Percentiles rank a stretch among this genome's conserved stretches.
Conservation (phyloP, 2,329 filamentous ascomycete species). For the Talaromyces sp. region DNA sequence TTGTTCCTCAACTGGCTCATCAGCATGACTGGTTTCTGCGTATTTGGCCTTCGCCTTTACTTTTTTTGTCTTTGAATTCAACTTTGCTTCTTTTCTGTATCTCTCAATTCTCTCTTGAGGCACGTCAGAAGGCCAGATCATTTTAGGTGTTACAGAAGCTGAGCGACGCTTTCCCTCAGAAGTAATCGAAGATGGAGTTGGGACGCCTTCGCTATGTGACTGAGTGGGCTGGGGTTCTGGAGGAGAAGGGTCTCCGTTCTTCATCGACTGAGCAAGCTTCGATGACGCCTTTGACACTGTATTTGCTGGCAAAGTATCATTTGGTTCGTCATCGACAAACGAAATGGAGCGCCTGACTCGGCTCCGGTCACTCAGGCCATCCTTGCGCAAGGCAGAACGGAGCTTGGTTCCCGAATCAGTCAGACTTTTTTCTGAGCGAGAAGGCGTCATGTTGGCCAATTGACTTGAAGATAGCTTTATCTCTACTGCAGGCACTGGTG, state of each 20-base stretch:
- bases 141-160: not conserved
- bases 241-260: not conserved
- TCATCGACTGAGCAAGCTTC: not conserved
- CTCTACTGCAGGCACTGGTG: not conserved
- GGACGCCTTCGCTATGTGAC: not conserved
- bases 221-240: not conserved
- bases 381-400: conserved; percentile 20
- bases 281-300: not conserved
- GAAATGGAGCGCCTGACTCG: conserved; percentile 20
- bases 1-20: not conserved
- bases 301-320: not conserved
- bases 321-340: conserved; percentile 18
- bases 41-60: not conserved
- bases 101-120: conserved; percentile 9
- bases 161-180: not conserved
- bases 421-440: not conserved
- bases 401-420: not conserved
- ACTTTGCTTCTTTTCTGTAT: conserved; percentile 10
- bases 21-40: not conserved
- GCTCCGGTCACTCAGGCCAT: conserved; percentile 13
- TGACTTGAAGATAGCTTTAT: not conserved
- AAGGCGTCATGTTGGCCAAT: not conserved
- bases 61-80: not conserved
- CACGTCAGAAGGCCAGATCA: conserved; percentile 15
- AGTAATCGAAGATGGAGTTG: not conserved